Percentiles rank a stretch among this genome's conserved stretches.
Conservation (phyloP, 768 basidiomycete species). For the Russula earlei region DNA sequence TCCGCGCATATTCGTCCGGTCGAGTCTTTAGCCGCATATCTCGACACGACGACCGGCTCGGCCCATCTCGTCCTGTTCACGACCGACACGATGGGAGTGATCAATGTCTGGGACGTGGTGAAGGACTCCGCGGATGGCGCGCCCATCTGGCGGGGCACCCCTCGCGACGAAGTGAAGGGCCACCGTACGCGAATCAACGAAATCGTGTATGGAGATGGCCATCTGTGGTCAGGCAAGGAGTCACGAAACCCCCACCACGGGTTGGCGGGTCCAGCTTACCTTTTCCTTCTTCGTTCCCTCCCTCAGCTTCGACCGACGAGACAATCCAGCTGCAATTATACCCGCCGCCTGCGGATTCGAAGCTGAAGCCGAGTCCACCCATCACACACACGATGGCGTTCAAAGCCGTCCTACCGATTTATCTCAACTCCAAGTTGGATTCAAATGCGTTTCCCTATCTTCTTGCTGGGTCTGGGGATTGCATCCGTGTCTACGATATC, state of each 20-base stretch:
- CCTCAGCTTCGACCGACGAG: constrained; percentile 79
- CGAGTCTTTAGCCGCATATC: constrained; percentile 58
- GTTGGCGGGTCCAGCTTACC: not conserved
- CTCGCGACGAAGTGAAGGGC: constrained; percentile 47
- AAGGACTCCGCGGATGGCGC: constrained; percentile 33
- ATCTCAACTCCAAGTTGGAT: constrained; percentile 37
- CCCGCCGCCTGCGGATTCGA: constrained; percentile 24
- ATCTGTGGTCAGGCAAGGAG: constrained; percentile 83
- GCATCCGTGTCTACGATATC: constrained; percentile 73
- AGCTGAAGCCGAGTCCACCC: constrained; percentile 36
- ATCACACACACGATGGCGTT: constrained; percentile 57
- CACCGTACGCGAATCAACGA: constrained; percentile 85
- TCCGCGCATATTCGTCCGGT: constrained; percentile 85
- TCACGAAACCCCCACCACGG: not conserved
- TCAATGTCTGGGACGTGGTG: constrained; percentile 69
- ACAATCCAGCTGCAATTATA: constrained; percentile 57
- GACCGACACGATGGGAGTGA: constrained; percentile 86
- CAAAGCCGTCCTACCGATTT: constrained; percentile 61
- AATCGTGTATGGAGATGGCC: constrained; percentile 50
- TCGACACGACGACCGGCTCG: constrained; percentile 22
- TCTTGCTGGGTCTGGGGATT: constrained; percentile 77
- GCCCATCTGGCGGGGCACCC: constrained; percentile 41
- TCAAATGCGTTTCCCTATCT: constrained; percentile 57
- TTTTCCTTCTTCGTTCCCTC: not conserved
- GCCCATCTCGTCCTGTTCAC: constrained; percentile 53